These are phyloP conservation scores for Aphanomyces euteiches DNA, from an alignment of 352 stramenopile species.

Conservation along the genomic window DNA sequence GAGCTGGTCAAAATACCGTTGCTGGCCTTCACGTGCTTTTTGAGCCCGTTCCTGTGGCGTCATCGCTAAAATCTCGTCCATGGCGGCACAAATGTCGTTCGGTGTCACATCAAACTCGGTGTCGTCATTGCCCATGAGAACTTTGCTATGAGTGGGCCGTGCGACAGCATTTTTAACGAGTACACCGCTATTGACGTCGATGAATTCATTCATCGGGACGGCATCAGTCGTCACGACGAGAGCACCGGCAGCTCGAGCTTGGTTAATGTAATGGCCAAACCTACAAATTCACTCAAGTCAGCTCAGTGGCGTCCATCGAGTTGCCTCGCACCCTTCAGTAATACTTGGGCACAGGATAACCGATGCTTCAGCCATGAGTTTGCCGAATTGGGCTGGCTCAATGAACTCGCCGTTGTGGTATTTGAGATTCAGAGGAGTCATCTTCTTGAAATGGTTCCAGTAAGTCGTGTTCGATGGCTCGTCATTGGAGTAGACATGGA, in stretches of 20 bases:
- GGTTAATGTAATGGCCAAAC: slow-evolving; percentile 63
- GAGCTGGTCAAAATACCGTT: slow-evolving; percentile 40
- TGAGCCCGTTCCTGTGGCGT: slow-evolving; percentile 41
- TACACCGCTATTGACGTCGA: slow-evolving; percentile 40
- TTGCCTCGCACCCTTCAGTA: slow-evolving; percentile 21
- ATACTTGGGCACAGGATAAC: slow-evolving; percentile 29
- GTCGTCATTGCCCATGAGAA: not conserved
- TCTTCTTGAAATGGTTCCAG: slow-evolving; percentile 4
- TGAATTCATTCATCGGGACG: slow-evolving; percentile 54
- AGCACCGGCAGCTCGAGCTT: slow-evolving; percentile 42
- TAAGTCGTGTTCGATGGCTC: slow-evolving; percentile 41
- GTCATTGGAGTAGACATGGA: slow-evolving; percentile 54
- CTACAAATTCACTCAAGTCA: not conserved
- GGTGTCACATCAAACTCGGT: slow-evolving; percentile 33
- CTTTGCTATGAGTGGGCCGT: not conserved
- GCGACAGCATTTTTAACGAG: slow-evolving; percentile 32
- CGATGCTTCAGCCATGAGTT: slow-evolving; percentile 31
- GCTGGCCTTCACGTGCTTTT: slow-evolving; percentile 43
- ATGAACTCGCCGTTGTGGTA: slow-evolving; percentile 32
- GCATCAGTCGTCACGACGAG: slow-evolving; percentile 55
- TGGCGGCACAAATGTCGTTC: slow-evolving; percentile 45
- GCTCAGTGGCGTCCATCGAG: not conserved
- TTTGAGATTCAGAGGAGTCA: not conserved
- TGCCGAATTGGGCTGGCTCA: slow-evolving; percentile 42
- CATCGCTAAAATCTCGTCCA: slow-evolving; percentile 54